A percentile compares a stretch with the other conserved stretches of the same genome.
These are phyloP conservation scores for Thermothelomyces thermophilus DNA, from an alignment of 2,329 filamentous ascomycete genomes.

Conservation along the genomic window DNA sequence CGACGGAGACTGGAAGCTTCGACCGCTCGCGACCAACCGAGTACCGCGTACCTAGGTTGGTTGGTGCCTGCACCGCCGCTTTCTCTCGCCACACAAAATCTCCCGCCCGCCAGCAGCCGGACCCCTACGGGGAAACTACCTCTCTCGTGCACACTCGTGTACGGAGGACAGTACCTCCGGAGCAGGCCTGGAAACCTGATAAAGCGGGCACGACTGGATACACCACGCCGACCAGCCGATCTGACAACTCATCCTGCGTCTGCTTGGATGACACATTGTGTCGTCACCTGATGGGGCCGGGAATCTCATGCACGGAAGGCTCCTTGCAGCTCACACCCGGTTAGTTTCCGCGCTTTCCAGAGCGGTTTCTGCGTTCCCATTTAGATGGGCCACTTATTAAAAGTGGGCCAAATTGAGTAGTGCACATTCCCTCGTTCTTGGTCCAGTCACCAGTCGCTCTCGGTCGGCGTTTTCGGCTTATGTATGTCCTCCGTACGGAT, in stretches of 20 bases:
- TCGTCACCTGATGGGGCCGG: slow-evolving; percentile 24
- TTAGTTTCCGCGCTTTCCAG: slow-evolving; percentile 20
- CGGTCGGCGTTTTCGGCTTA: slow-evolving; percentile 8
- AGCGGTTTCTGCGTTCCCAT: slow-evolving; percentile 5
- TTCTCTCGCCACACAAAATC: neutral
- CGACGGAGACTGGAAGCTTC: neutral
- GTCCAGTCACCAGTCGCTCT: slow-evolving; percentile 7
- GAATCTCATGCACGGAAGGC: slow-evolving; percentile 19
- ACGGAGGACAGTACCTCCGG: too few species aligned
- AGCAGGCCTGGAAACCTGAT: too few species aligned
- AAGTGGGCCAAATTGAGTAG: slow-evolving; percentile 13
- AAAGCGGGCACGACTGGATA: neutral
- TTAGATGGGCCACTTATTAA: slow-evolving; percentile 15
- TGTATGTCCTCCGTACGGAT: neutral
- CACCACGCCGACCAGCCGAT: slow-evolving; percentile 1
- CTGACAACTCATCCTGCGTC: slow-evolving; percentile 23
- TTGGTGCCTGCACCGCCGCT: neutral
- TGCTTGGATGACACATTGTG: slow-evolving; percentile 20
- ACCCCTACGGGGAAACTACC: slow-evolving; percentile 4
- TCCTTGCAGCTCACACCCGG: slow-evolving; percentile 10
- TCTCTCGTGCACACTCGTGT: neutral
- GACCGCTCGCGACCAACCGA: neutral
- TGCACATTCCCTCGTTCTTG: slow-evolving; percentile 11
- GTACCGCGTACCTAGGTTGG: neutral
- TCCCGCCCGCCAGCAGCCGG: slow-evolving; percentile 13